Percentiles rank a stretch among this genome's conserved stretches.
phyloP scores from a whole-genome alignment of 2,329 filamentous ascomycete species.

The Ciborinia camelliae region DNA sequence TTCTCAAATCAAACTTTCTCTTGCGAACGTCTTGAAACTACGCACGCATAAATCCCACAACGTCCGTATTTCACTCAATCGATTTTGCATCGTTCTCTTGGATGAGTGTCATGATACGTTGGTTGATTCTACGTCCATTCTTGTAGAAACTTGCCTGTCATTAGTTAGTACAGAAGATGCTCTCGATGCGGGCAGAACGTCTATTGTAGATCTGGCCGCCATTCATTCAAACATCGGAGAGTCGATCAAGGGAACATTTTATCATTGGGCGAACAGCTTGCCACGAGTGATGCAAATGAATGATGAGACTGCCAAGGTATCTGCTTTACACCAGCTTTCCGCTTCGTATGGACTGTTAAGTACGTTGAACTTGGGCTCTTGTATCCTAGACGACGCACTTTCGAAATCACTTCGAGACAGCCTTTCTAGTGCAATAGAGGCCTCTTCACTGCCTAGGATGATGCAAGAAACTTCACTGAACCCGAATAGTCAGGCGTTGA shows the following conservation, averaged over 20 bases:
- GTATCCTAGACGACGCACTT: constrained; percentile 64
- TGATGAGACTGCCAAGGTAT: constrained; percentile 74
- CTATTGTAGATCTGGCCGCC: constrained; percentile 59
- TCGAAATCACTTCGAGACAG: constrained; percentile 71
- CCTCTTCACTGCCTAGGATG: constrained; percentile 21
- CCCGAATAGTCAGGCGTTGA: constrained; percentile 35
- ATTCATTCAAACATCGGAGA: constrained; percentile 62
- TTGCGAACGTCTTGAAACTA: constrained; percentile 73
- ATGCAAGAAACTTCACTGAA: constrained; percentile 34
- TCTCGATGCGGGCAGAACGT: constrained; percentile 39
- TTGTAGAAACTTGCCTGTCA: constrained; percentile 78
- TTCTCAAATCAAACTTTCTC: constrained; percentile 76
- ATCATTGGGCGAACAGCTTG: constrained; percentile 78
- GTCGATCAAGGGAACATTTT: constrained; percentile 65
- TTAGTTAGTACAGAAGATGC: constrained; percentile 51
- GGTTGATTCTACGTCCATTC: constrained; percentile 62
- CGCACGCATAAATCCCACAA: constrained; percentile 66
- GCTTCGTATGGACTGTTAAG: constrained; percentile 66
- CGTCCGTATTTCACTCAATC: constrained; percentile 64
- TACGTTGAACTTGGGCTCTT: constrained; percentile 60
- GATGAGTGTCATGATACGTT: constrained; percentile 77
- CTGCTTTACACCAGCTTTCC: constrained; percentile 71
- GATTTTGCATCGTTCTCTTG: constrained; percentile 70
- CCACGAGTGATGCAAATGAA: constrained; percentile 79
- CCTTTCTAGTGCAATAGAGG: constrained; percentile 45